Evolutionary conservation across 2,329 filamentous ascomycete species (phyloP).

Genomic region (Ustilaginoidea virens): DNA sequence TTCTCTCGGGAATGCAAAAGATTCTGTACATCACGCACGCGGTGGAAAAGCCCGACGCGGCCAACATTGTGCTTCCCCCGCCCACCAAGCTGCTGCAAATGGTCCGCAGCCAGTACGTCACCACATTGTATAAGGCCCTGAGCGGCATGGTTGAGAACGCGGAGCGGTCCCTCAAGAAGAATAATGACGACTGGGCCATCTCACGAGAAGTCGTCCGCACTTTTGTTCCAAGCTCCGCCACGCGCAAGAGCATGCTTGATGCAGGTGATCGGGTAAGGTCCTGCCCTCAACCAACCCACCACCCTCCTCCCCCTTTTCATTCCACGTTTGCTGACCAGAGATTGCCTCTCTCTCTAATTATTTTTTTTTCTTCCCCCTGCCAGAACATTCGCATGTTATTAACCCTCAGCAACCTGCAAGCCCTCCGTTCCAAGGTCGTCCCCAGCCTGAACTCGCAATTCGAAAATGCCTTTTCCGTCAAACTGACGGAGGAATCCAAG

Average conservation of each 20-base stretch:
- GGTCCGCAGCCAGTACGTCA: conserved; percentile 84
- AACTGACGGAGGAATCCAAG: conserved; percentile 83
- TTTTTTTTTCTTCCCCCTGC: conserved; percentile 14
- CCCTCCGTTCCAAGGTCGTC: conserved; percentile 66
- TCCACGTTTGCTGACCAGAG: too few species aligned
- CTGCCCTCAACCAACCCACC: too few species aligned
- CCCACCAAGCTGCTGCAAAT: conserved; percentile 77
- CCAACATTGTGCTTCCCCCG: conserved; percentile 70
- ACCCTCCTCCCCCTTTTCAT: too few species aligned
- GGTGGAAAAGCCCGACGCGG: conserved; percentile 55
- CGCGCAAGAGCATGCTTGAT: conserved; percentile 33
- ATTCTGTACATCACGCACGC: conserved; percentile 87
- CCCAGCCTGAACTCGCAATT: conserved; percentile 84
- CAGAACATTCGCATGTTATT: conserved; percentile 87
- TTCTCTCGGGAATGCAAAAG: conserved; percentile 82
- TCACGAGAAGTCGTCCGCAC: conserved; percentile 27
- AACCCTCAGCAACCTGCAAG: conserved; percentile 81
- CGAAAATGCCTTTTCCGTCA: conserved; percentile 85
- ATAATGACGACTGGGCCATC: conserved; percentile 45
- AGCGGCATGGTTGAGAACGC: conserved; percentile 97
- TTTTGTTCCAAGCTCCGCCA: conserved; percentile 8
- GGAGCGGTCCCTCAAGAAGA: conserved; percentile 53
- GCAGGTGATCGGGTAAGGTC: conserved; percentile 38
- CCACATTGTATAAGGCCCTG: conserved; percentile 82
- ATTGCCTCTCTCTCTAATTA: too few species aligned